Evolutionary conservation across 2,329 filamentous ascomycete species (phyloP).

Genomic region (Bipolaris victoriae): DNA sequence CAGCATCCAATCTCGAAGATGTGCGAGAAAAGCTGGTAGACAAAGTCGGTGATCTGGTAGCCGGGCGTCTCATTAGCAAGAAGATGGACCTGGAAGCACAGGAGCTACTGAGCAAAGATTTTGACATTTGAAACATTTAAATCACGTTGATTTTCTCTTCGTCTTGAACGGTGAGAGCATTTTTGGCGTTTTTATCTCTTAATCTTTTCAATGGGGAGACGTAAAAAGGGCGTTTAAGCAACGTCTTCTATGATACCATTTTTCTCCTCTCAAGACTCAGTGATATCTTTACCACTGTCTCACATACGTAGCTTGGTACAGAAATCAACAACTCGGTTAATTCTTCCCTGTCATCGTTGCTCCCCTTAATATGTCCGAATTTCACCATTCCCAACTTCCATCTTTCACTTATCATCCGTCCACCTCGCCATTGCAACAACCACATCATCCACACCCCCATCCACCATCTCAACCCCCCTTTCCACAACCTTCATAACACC

Average conservation of each 20-base stretch:
- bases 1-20: conserved; percentile 49
- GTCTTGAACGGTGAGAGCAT: background rate
- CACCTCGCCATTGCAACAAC: conserved; percentile 2
- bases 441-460: conserved; percentile 1
- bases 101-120: conserved; percentile 12
- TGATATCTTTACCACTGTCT: background rate
- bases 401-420: conserved; percentile 1
- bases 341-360: no score
- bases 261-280: background rate
- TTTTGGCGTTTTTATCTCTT: background rate
- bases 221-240: background rate
- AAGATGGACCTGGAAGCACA: conserved; percentile 38
- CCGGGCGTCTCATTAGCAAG: conserved; percentile 32
- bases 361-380: no score
- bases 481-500: background rate
- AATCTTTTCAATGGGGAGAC: background rate
- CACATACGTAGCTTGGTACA: background rate
- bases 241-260: conserved; percentile 1
- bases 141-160: background rate
- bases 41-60: conserved; percentile 51
- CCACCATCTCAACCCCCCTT: conserved; percentile 1
- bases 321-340: background rate
- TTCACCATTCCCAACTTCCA: no score
- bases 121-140: conserved; percentile 14
- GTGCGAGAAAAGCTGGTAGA: conserved; percentile 51